Evolutionary conservation across 352 stramenopile species (phyloP), one percentile per base, ranked within the genome.

Genomic region (Pythium volutum): DNA sequence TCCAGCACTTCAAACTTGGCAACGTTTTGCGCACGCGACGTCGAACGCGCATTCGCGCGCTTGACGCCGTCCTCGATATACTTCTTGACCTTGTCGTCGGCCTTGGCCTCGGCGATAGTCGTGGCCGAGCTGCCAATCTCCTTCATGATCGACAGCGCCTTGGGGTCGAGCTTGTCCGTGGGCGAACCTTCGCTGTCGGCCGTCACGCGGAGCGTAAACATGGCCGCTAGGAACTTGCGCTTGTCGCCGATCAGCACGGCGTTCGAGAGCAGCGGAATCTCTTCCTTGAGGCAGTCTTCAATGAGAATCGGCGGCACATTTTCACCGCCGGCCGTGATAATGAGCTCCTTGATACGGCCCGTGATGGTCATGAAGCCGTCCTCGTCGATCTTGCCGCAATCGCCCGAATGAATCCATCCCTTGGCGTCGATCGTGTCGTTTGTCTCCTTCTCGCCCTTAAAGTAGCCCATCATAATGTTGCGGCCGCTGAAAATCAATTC

Each of bases 291-390:
- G 22, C 77, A 81, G 65, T 98, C 84, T 58, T 98, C 93, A 62
- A 98, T 91, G 38, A 95, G 75, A 7, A 97, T 88, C 46, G 95
- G 95, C 20, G 95, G 79, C 15, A 98, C 85, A 75, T 98, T 98
- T 69, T 98, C 95, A 31, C 95, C 95, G 66, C 95, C 95, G n/a
- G 95, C 94, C 39, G 93, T 98, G 62, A 97, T 91, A 55, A 98
- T 95, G 20, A 98, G 66, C 71, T 98, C 95, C 73, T 98, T 98
- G 76, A 98, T 98, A 57, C 95, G 91, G 20, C 95, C 95, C 16
- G 95, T 98, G 59, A 98, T 98, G 43, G 70, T 79, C 77, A 98
- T 87, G 70, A 98, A 98, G n/a, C 93, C 89, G 38, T 93, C 74
- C 26, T 89, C 76, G 57, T 97, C 93, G 20, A 97, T 82, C 55